Conservation (phyloP, 768 basidiomycete species). For the Phylloporus sp. region DNA sequence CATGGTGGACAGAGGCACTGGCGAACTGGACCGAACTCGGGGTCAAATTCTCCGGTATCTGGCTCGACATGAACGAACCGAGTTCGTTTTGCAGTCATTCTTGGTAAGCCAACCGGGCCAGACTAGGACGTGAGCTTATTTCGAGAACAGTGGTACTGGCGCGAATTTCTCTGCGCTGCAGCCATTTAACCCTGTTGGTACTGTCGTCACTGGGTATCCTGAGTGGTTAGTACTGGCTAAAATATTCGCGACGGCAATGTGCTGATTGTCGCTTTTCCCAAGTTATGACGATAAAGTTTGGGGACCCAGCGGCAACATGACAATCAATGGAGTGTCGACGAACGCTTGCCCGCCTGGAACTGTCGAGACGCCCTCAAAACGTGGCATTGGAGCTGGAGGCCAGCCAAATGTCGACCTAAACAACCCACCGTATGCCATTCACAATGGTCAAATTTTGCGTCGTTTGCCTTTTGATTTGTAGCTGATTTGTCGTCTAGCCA, state of each 20-base stretch:
- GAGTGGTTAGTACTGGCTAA: conserved; percentile 46
- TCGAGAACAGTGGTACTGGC: conserved; percentile 39
- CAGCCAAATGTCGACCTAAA: conserved; percentile 48
- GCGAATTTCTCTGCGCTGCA: conserved; percentile 53
- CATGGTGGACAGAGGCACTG: conserved; percentile 60
- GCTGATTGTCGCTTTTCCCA: neutral
- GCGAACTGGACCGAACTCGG: conserved; percentile 48
- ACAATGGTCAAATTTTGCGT: conserved; percentile 48
- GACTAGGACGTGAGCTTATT: neutral
- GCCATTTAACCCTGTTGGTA: conserved; percentile 49
- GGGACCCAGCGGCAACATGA: conserved; percentile 72
- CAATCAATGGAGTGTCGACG: conserved; percentile 60
- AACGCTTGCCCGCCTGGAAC: conserved; percentile 32
- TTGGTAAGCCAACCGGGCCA: conserved; percentile 33
- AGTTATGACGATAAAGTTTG: conserved; percentile 60
- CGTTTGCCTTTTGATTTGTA: neutral
- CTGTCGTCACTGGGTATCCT: conserved; percentile 53
- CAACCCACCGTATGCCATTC: conserved; percentile 61
- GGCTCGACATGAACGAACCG: conserved; percentile 68
- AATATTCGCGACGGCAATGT: neutral
- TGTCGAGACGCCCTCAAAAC: conserved; percentile 27
- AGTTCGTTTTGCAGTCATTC: conserved; percentile 62
- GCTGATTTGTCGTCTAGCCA: conserved; percentile 32
- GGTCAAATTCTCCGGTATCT: conserved; percentile 60
- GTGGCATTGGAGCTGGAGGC: conserved; percentile 48